Base-by-base conservation (phyloP, 1,284 basidiomycete species). In the Heterobasidion irregulare region DNA sequence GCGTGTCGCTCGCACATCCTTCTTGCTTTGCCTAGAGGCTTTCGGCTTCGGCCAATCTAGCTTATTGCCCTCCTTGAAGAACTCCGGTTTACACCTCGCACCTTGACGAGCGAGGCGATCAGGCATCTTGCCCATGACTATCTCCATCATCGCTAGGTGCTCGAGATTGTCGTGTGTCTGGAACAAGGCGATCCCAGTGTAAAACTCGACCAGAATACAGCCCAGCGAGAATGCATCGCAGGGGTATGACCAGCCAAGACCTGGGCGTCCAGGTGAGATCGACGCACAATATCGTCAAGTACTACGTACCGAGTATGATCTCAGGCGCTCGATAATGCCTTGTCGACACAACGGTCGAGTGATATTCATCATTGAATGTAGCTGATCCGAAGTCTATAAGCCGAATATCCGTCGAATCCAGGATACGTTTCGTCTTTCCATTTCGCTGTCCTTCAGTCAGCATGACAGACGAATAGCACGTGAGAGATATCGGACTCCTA, bases 121-220 rank as follows among this genome's bases (percentile, higher is more conserved):
- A 0, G 95, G 94, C 86, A 99, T 95, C 71, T 87, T 89, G 58
- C 96, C 97, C 84, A 99, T 96, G 38, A 99, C 97, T 62, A 91
- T 86, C 71, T 99, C 95, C 97, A 99, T 99, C 97, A 99, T 99
- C 47, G 97, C 97, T 7, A 99, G 83, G 70, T 99, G 97, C 68
- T 99, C 97, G 10, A 99, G 81, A 68, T 99, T 99, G 73, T 99
- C 96, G 67, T 98, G 96, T 0, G 97, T 99, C 71, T 99, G 97
- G 75, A 98, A 99, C 35, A 99, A 79, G 4, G 97, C 97, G 48
- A 96, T 86, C 38, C 97, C 97, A 2, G 97, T 99, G 73, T 87
- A 97, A 69, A 99, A 98, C 71, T 99, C 97, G 59, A 99, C 94
- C 13, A 99, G 83, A 63, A 99, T 99, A 73, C 97, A 99, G 7